phyloP scores from a whole-genome alignment of 1,284 basidiomycete genomes.

The Moesziomyces aphidis region DNA sequence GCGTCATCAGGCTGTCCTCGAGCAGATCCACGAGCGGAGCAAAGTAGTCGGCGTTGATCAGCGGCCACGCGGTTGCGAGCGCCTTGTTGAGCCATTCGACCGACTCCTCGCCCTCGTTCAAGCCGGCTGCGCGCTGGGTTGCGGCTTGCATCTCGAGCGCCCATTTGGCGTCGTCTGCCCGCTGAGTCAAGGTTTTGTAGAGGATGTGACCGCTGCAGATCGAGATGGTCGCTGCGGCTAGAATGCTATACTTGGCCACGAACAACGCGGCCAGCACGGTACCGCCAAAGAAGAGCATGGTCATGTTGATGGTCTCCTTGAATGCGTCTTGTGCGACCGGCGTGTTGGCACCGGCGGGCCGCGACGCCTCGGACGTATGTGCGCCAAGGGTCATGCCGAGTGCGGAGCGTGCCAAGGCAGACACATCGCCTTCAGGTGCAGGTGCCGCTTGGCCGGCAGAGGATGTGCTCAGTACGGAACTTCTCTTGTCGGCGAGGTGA shows the following conservation, averaged over 20 bases:
- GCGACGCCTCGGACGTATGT: slow-evolving; percentile 6
- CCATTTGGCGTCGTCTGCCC: slow-evolving; percentile 43
- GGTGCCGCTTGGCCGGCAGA: slow-evolving; percentile 8
- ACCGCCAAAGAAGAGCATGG: slow-evolving; percentile 48
- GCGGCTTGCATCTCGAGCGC: slow-evolving; percentile 37
- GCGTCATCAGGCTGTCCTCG: slow-evolving; percentile 63
- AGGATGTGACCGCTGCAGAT: slow-evolving; percentile 39
- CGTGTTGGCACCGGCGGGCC: background rate
- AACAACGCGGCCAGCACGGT: slow-evolving; percentile 42
- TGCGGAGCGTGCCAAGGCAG: slow-evolving; percentile 14
- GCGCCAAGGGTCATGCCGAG: slow-evolving; percentile 29
- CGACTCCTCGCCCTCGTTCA: slow-evolving; percentile 42
- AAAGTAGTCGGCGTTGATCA: slow-evolving; percentile 62
- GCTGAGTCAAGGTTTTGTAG: slow-evolving; percentile 34
- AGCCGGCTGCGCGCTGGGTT: slow-evolving; percentile 17
- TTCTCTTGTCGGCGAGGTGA: slow-evolving; percentile 2
- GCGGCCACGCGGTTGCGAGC: slow-evolving; percentile 57
- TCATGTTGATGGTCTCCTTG: slow-evolving; percentile 44
- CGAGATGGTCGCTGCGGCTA: slow-evolving; percentile 27
- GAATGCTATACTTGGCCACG: slow-evolving; percentile 33
- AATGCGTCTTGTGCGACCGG: slow-evolving; percentile 24
- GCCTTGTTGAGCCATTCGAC: slow-evolving; percentile 63
- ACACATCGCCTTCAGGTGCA: slow-evolving; percentile 11
- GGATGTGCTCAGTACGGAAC: slow-evolving; percentile 12
- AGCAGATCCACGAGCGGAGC: slow-evolving; percentile 62